phyloP scores from a whole-genome alignment of 805 yeast species.

The Myxozyma udenii region DNA sequence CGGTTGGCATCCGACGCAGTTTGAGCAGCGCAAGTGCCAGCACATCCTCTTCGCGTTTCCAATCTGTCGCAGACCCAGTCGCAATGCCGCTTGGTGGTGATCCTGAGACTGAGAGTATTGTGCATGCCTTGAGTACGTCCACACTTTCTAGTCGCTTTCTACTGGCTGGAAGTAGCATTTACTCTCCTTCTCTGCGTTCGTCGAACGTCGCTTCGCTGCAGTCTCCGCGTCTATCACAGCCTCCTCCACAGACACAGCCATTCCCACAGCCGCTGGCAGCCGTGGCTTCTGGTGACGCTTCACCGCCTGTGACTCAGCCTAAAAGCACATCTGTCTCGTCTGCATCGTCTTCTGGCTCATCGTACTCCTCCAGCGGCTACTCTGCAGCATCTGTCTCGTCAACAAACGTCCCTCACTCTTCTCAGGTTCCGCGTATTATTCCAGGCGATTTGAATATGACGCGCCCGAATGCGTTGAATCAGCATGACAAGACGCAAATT shows the following conservation, averaged over 20 bases:
- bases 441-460: too few species aligned
- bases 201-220: background rate
- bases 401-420: too few species aligned
- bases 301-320: background rate
- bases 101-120: constrained; percentile 3
- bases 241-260: too few species aligned
- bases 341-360: background rate
- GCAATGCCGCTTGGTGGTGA: constrained; percentile 4
- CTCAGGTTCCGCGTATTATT: too few species aligned
- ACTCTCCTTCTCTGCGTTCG: constrained; percentile 7
- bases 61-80: constrained; percentile 2
- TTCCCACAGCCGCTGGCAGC: too few species aligned
- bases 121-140: constrained; percentile 3
- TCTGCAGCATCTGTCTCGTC: too few species aligned
- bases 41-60: background rate
- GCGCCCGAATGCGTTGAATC: too few species aligned
- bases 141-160: constrained; percentile 1
- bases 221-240: background rate
- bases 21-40: background rate
- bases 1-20: background rate
- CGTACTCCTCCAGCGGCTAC: too few species aligned
- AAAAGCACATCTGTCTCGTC: background rate
- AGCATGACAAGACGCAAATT: too few species aligned
- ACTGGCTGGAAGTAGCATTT: too few species aligned
- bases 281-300: too few species aligned